Conservation (phyloP, 2,329 filamentous ascomycete species). For the Dothideomycetes sp. region DNA sequence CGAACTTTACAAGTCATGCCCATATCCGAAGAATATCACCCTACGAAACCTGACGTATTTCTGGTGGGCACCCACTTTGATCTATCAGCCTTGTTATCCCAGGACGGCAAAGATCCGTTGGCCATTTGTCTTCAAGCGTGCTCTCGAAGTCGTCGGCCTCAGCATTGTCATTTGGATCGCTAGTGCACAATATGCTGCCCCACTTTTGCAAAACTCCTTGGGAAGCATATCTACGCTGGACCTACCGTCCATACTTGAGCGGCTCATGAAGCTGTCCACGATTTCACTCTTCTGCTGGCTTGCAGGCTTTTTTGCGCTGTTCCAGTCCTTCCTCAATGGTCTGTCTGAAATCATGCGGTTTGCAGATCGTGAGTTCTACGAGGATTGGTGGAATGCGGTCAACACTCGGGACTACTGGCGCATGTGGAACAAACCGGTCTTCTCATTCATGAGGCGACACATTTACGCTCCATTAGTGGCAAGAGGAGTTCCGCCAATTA, state of each 20-base stretch:
- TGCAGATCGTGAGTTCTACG: slow-evolving; percentile 88
- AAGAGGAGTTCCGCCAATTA: slow-evolving; percentile 61
- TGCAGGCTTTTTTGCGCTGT: slow-evolving; percentile 91
- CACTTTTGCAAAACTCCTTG: slow-evolving; percentile 79
- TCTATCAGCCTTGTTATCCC: slow-evolving; percentile 95
- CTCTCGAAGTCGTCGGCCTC: slow-evolving; percentile 66
- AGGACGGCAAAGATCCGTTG: slow-evolving; percentile 72
- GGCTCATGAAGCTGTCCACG: slow-evolving; percentile 87
- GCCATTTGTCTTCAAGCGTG: slow-evolving; percentile 74
- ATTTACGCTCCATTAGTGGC: slow-evolving; percentile 82
- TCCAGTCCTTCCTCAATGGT: slow-evolving; percentile 86
- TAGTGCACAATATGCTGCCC: slow-evolving; percentile 86
- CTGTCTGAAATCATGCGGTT: slow-evolving; percentile 84
- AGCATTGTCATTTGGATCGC: slow-evolving; percentile 91
- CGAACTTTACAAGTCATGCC: slow-evolving; percentile 68
- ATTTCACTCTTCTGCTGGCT: slow-evolving; percentile 96
- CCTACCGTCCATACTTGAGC: slow-evolving; percentile 70
- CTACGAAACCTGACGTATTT: slow-evolving; percentile 84
- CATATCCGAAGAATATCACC: slow-evolving; percentile 87
- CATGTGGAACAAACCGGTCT: slow-evolving; percentile 95
- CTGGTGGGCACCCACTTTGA: slow-evolving; percentile 93
- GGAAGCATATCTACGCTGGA: slow-evolving; percentile 77
- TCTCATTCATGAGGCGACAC: slow-evolving; percentile 91
- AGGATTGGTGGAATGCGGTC: slow-evolving; percentile 94
- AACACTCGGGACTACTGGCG: slow-evolving; percentile 86